phyloP scores from a whole-genome alignment of 768 basidiomycete species.

The Clitopilus passeckerianus region DNA sequence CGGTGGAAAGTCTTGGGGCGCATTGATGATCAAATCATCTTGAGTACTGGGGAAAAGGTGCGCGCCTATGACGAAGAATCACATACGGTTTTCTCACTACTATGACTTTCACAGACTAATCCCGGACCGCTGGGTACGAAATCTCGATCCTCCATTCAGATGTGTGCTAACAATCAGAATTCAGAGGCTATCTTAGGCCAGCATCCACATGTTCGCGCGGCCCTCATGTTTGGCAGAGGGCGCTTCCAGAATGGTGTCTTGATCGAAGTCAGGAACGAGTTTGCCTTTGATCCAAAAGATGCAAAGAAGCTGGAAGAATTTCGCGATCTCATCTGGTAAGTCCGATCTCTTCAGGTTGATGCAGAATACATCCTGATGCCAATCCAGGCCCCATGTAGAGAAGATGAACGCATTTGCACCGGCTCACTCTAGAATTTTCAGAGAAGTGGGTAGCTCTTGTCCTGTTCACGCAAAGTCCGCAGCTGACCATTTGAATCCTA shows the following conservation, averaged over 20 bases:
- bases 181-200: conserved; percentile 33
- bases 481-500: not conserved
- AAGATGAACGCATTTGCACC: conserved; percentile 36
- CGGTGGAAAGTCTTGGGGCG: conserved; percentile 28
- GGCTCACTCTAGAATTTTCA: conserved; percentile 39
- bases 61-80: not conserved
- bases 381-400: conserved; percentile 34
- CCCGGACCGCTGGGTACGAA: not conserved
- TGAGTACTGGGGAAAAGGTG: conserved; percentile 36
- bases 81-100: not conserved
- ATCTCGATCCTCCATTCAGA: conserved; percentile 12
- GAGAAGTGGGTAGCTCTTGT: conserved; percentile 23
- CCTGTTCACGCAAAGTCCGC: not conserved
- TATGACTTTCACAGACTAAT: not conserved
- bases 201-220: conserved; percentile 20
- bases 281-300: conserved; percentile 19
- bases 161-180: conserved; percentile 14
- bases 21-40: conserved; percentile 38
- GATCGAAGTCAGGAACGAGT: conserved; percentile 18
- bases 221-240: conserved; percentile 34
- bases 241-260: conserved; percentile 30
- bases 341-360: not conserved
- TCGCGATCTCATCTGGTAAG: conserved; percentile 19
- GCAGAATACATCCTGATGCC: not conserved
- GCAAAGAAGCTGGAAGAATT: conserved; percentile 12